Evolutionary conservation across 305 asterid species (phyloP), one percentile per base, ranked within the genome.

Genomic region (Fraxinus paxiana): DNA sequence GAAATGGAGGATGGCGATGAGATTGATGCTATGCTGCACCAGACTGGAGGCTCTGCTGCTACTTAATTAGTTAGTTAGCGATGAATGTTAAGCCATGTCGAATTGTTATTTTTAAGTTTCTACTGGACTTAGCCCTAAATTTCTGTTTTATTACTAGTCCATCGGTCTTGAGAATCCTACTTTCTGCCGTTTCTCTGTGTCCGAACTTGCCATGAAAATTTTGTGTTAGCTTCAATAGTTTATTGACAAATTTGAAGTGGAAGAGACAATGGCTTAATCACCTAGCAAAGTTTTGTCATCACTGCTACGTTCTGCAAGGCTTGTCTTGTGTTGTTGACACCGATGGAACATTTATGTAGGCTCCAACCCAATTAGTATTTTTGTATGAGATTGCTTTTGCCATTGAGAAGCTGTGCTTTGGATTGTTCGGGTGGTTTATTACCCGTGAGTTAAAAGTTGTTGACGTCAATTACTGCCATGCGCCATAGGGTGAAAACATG

Each of bases 21-120:
- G 24, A 84, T 87, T 18, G 89, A 84, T 75, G 89, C 88, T 12
- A 84, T 87, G 89, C 83, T 86, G 83, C 89, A 86, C 69, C 87
- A 82, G 74, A 86, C 87, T 67, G 87, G 87, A 65, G 86, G 89
- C 37, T 73, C 22, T n/a, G 61, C 15, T 17, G 59, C 5, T 24
- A 28, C 5, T 56, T 71, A 85, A 0, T 17, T 17, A 56, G 13
- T 20, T 59, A 20, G 5, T 59, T 43, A 43, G 54, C 17, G 15
- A 59, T 20, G 70, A 59, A 59, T 59, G 71, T 22, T 2, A 8
- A 61, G 71, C 5, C 31, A 8, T 22, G 71, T 22, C 5, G 28
- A 8, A 61, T 61, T 24, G 15, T 61, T 61, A 61, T 20, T 2
- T 22, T 20, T 6, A 59, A 20, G 28, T 59, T 59, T 59, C 12